Evolutionary conservation across 495 filamentous ascomycete genomes (phyloP), one percentile per base, ranked within the genome.

Genomic region (Penicillium cataractarum): DNA sequence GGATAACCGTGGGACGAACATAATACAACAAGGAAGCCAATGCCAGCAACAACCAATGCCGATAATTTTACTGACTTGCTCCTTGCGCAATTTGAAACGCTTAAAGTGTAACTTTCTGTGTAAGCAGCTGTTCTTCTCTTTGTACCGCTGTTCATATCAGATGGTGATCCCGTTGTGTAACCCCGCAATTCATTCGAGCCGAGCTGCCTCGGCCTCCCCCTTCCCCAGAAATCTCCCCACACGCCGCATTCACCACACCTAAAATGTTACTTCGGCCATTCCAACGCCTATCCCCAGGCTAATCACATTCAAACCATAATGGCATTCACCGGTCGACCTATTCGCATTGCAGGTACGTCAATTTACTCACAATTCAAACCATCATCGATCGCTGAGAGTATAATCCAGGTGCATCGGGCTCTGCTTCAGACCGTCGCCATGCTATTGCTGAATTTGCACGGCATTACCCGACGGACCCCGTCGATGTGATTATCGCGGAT

Each of bases 401-500:
- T 40, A 19, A 51, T 26, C 6, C 39, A 72, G 68, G 70, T 51
- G 78, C 80, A 49, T 87, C 83, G 22, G 84, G 84, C 64, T 80
- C 82, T 60, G 76, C 79, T n/a, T 82, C 81, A 19, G 84, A 86
- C 67, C 81, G 84, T 12, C 82, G 83, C 46, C 75, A 83, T 77
- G 84, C 82, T 15, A 84, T 87, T 63, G 72, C 75, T 12, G 72
- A 79, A 46, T 80, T 87, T 60, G 83, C 84, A 9, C 71, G 68
- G 15, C 78, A 83, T 57, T 35, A 69, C 15, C 63, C 65, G 7
- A 71, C 65, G 0, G 83, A 85, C 40, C 82, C 79, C 0, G 74
- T 86, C 33, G 83, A 86, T 71, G 80, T 87, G 15, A 82, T 87
- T 26, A 82, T 79, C 22, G 83, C 82, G 13, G 84, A 87, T 65